Evolutionary conservation across 2,329 filamentous ascomycete species (phyloP), one percentile per base, ranked within the genome.

Genomic region (Metarhizium guizhouense): DNA sequence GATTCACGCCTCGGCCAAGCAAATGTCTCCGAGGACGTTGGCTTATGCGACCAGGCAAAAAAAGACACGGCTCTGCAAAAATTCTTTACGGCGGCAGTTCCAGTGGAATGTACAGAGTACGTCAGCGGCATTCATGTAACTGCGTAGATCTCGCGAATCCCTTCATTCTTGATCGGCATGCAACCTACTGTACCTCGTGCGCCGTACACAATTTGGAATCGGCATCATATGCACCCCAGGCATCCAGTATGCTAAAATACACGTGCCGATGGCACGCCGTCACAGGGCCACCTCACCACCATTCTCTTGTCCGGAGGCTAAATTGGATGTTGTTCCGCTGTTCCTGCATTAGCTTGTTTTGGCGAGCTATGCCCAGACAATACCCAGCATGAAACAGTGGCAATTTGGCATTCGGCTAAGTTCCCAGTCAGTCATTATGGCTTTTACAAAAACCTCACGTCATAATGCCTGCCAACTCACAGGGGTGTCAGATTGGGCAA

Each of bases 341-440:
- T 66, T 63, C 65, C 65, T 67, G 64, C 65, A 66, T 67, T 66
- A 65, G 65, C 56, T 61, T 54, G 61, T 63, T 61, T 54, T 42
- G 48, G 49, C 29, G 52, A 43, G 38, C 48, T 50, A 52, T 38
- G 40, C 48, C 55, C 47, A 10, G 48, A 20, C 60, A 59, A 61
- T 57, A 51, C 52, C 62, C 56, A 61, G 54, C 57, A 60, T 66
- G 63, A 67, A 67, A 66, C 65, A 65, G 59, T 61, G 61, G 63
- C 59, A 54, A 59, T 59, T 58, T 59, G 54, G 57, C 55, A 57
- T 59, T 59, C 57, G 54, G 55, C 51, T 59, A 56, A 56, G 3
- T 25, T 56, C 57, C 53, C 58, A 8, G 14, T 14, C 59, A 56
- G 53, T 58, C 47, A 16, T 40, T 52, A 11, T n/a, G 10, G 5